phyloP scores from a whole-genome alignment of 2,329 filamentous ascomycete genomes.

The Microdochium trichocladiopsis region DNA sequence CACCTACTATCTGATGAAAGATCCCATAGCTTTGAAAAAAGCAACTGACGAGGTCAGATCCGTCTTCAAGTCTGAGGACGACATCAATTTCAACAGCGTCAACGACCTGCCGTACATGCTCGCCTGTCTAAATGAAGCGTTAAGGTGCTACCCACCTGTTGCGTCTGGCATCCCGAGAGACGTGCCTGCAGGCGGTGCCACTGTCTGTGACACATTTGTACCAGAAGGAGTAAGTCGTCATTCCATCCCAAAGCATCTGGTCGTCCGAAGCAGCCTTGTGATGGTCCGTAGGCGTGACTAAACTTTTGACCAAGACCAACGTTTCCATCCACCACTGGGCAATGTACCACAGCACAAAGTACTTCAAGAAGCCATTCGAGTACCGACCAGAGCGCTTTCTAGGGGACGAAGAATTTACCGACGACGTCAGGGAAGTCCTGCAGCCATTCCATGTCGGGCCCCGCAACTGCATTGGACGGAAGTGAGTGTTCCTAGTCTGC shows the following conservation, averaged over 20 bases:
- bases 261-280: no score
- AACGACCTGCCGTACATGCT: constrained; percentile 28
- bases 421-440: constrained; percentile 23
- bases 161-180: constrained; percentile 13
- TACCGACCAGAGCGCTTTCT: constrained; percentile 34
- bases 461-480: constrained; percentile 31
- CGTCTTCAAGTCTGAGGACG: constrained; percentile 25
- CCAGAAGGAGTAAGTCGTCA: constrained; percentile 17
- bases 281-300: no score
- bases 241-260: no score
- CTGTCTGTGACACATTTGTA: constrained; percentile 14
- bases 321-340: constrained; percentile 29
- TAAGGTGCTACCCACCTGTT: constrained; percentile 32
- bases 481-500: constrained; percentile 20
- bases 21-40: constrained; percentile 22
- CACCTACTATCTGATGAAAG: constrained; percentile 29
- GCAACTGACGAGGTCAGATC: constrained; percentile 30
- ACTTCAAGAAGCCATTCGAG: constrained; percentile 27
- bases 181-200: constrained; percentile 15
- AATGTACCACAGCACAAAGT: constrained; percentile 22
- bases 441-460: constrained; percentile 29
- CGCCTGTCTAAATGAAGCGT: constrained; percentile 32
- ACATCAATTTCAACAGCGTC: constrained; percentile 28
- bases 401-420: constrained; percentile 17
- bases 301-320: no score